Evolutionary conservation across 192 early-diverging fungal genomes (phyloP), one percentile per base, ranked within the genome.

Genomic region (Rhizophagus sp.): DNA sequence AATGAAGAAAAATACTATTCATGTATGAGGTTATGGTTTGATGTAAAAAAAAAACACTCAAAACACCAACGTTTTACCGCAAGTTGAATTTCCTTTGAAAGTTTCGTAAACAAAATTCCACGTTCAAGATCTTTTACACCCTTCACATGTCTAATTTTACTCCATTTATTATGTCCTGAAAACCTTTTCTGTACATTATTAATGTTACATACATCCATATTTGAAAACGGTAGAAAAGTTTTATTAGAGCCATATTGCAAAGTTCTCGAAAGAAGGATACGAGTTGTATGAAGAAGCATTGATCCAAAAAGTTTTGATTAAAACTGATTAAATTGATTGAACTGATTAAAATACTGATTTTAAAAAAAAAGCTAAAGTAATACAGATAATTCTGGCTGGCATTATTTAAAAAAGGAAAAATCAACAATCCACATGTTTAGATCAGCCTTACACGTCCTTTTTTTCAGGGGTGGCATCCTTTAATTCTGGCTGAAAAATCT

Each of bases 141-240:
- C 81, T 92, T 89, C 15, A 81, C 87, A 72, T 89, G 88, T 69
- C 83, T 87, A 41, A 92, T 86, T 84, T 91, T 90, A 75, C 88
- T 87, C 90, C 91, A 91, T 80, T 91, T 89, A 61, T 90, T 90
- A 73, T 91, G 89, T 15, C 89, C 91, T 3, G 85, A 74, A 64
- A 80, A 73, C 8, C 71, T 73, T 73, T 73, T 73, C 47, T 73
- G 71, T 30, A 24, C 47, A 57, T 57, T 57, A 57, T 57, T 5
- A 22, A 57, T 1, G 0, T 57, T 57, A 1, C 12, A 22, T 19
- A n/a, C 17, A n/a, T 57, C 22, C 4, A 52, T 4, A 52, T 44
- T 44, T 10, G 50, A 52, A 52, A 57, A 17, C 6, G 17, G 1
- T 22, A 17, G 52, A 57, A 57, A 57, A 57, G 5, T 22, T 57